Base-by-base conservation (phyloP, 768 basidiomycete species). In the Sporobolomyces pararoseus region DNA sequence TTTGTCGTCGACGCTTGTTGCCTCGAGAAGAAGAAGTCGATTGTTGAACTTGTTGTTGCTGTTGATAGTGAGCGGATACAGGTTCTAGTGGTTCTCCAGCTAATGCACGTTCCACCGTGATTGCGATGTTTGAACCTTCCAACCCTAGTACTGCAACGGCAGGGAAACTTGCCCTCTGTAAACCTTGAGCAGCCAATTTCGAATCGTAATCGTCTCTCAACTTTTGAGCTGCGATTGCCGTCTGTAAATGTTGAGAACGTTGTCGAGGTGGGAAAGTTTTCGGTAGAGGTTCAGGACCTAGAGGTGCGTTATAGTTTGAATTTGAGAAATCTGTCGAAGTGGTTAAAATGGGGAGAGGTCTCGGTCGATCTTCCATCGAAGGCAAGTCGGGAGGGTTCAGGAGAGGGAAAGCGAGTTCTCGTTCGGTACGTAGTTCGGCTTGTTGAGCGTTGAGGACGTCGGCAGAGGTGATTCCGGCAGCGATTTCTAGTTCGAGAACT, bases 401-500 rank as follows among this genome's bases (percentile, higher is more conserved):
- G 44, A 74, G 64, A 0, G 73, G 69, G 52, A 68, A 69, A 7
- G 62, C 66, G 53, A 35, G 59, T 14, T 67, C 66, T 32, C 61
- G 65, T 14, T 66, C 63, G 21, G 63, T 34, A 34, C 63, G 63
- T 16, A 19, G n/a, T 1, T 49, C 27, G 39, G 27, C 31, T 17
- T 66, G 59, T n/a, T 63, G 62, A 7, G 52, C 27, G 4, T n/a
- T 9, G 27, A 9, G 21, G 35, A 65, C 69, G 25, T 74, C 69
- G 32, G 46, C 37, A 2, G 66, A 57, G 42, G 73, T 73, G 19
- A 70, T 37, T n/a, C 68, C 68, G 23, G 66, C 63, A 12, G 73
- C 63, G 39, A 58, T 29, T 32, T 74, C 73, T 63, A 71, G 70
- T 29, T 65, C 58, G 54, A 70, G 42, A 54, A 74, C 73, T 31